phyloP scores from a whole-genome alignment of 352 stramenopile genomes.

The Globisporangium sylvaticum region DNA sequence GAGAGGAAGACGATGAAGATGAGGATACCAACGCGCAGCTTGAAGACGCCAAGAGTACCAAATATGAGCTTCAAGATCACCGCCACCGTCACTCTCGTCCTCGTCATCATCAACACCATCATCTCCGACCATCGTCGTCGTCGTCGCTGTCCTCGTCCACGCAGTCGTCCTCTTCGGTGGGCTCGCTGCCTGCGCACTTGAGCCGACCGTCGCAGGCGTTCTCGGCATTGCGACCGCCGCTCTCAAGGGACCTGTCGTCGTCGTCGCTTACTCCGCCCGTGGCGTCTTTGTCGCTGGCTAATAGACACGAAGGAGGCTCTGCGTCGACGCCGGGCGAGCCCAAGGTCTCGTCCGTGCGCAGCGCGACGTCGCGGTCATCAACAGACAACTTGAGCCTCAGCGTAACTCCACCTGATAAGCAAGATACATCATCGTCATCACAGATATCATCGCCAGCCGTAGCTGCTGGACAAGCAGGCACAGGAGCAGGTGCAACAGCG shows the following conservation, averaged over 20 bases:
- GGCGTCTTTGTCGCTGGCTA: neutral
- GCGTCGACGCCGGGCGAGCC: neutral
- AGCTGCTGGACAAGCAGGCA: neutral
- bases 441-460: neutral
- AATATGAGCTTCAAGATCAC: neutral
- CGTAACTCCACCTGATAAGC: neutral
- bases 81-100: neutral
- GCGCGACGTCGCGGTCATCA: neutral
- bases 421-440: neutral
- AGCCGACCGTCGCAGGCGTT: neutral
- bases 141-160: neutral
- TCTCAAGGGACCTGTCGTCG: neutral
- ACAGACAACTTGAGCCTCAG: neutral
- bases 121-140: neutral
- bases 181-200: neutral
- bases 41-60: neutral
- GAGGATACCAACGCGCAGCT: neutral
- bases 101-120: neutral
- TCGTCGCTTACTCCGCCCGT: neutral
- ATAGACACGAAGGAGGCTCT: neutral
- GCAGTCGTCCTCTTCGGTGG: neutral
- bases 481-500: neutral
- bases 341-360: constrained; percentile 3
- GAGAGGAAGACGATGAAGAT: neutral
- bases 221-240: neutral